Base-by-base conservation (phyloP, 148 eudicot genomes). In the Amaranthus palmeri region DNA sequence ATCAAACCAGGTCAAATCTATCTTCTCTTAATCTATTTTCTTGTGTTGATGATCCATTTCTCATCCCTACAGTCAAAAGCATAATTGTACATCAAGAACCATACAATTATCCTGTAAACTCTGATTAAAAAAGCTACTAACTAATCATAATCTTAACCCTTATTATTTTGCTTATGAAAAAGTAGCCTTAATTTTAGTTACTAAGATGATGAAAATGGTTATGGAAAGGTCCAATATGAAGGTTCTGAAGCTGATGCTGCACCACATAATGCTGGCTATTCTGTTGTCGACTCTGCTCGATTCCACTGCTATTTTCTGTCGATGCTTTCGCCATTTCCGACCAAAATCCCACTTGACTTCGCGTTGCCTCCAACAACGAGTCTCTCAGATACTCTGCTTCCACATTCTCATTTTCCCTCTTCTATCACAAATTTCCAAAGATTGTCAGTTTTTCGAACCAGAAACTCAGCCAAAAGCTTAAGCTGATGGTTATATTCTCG, bases 351-450 rank as follows among this genome's bases (percentile, higher is more conserved):
- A 74, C 65, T 50, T 88, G 93, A 46, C 77, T 85, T 62, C 95
- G 72, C 10, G 96, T 91, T 66, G 86, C 84, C 80, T 93, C 88
- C 0, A 89, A 82, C 79, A 93, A 68, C 1, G 98, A 87, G 44
- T 93, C 93, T 70, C 91, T 93, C 44, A 91, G 74, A 81, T 87
- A 76, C 54, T 93, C 97, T 4, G 92, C 96, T 74, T 87, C 90
- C 14, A 93, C 85, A 25, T 78, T 83, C 72, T 89, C 96, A 69
- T 82, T 79, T 51, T 93, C 90, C 72, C 77, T 89, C 81, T 77
- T 89, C 97, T 93, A 80, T 25, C 42, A 75, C 7, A 42, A 46
- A 65, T 4, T 65, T 65, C 40, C 68, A 51, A 65, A 15, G 0
- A 25, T 25, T 25, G 36, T 25, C 36, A 25, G 36, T 25, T 25